Evolutionary conservation across 169 alveolate genomes (phyloP).

Genomic region (Perkinsus olseni): DNA sequence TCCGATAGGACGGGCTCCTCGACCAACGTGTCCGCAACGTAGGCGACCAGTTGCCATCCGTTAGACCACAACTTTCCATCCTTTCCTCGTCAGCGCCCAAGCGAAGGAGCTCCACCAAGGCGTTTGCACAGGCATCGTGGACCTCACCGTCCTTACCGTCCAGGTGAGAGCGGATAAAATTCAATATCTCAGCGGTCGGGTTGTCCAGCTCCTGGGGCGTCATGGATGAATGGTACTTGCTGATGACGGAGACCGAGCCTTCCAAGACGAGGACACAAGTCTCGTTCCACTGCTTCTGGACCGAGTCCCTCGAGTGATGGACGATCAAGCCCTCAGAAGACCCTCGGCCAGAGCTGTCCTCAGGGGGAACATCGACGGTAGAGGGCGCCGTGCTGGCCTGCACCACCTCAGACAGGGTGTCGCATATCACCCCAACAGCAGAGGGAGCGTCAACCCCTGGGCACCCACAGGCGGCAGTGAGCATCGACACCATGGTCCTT

Average conservation of each 20-base stretch:
- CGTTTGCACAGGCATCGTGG: neutral
- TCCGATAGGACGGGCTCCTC: neutral
- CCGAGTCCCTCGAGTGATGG: neutral
- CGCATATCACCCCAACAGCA: neutral
- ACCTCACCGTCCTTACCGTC: neutral
- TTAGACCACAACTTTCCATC: neutral
- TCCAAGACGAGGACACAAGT: neutral
- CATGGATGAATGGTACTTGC: neutral
- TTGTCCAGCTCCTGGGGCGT: neutral
- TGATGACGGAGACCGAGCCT: neutral
- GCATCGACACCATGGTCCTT: neutral
- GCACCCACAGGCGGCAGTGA: neutral
- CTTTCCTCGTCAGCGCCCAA: neutral
- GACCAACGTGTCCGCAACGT: neutral
- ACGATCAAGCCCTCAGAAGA: neutral
- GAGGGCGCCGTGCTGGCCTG: neutral
- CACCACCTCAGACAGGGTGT: neutral
- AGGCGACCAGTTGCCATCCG: neutral
- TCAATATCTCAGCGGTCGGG: neutral
- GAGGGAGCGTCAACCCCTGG: neutral
- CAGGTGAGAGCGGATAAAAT: neutral
- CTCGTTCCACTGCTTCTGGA: neutral
- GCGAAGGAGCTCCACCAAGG: neutral
- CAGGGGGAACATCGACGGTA: neutral
- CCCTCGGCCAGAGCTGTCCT: neutral